phyloP scores from a whole-genome alignment of 305 asterid genomes.

The Plantago coronopus region DNA sequence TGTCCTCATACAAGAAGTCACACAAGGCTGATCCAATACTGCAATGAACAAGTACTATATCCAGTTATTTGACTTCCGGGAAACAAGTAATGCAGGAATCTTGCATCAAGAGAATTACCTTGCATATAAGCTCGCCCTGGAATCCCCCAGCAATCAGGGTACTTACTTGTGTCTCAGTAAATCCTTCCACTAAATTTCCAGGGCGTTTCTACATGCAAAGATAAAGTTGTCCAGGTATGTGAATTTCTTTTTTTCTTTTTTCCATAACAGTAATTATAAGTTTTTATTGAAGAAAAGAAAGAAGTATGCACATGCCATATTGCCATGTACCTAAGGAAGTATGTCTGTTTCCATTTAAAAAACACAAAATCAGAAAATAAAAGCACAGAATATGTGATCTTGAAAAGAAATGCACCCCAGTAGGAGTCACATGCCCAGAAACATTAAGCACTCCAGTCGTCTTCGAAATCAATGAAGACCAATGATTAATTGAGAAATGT shows the following conservation, averaged over 20 bases:
- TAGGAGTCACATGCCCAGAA: conserved; percentile 62
- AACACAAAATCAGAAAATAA: conserved; percentile 7
- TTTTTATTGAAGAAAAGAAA: too few species aligned
- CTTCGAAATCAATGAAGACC: conserved; percentile 56
- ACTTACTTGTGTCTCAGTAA: conserved; percentile 60
- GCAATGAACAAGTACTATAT: conserved; percentile 13
- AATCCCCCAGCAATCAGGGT: conserved; percentile 69
- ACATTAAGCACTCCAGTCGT: conserved; percentile 58
- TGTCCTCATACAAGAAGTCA: conserved; percentile 33
- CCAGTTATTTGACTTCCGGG: conserved; percentile 12
- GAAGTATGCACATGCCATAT: too few species aligned
- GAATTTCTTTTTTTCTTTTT: too few species aligned
- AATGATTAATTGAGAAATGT: conserved; percentile 49
- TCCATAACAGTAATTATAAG: too few species aligned
- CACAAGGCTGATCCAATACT: conserved; percentile 37
- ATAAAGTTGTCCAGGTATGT: neutral
- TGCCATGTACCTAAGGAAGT: neutral
- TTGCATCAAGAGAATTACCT: conserved; percentile 33
- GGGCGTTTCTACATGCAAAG: conserved; percentile 43
- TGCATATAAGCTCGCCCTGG: conserved; percentile 65
- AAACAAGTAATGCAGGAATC: neutral
- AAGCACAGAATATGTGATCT: conserved; percentile 8
- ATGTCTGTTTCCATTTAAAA: conserved; percentile 6
- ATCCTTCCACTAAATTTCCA: conserved; percentile 62
- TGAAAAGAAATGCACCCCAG: conserved; percentile 38